Base-by-base conservation (phyloP, 192 early-diverging fungal genomes). In the Coemansia sp. region DNA sequence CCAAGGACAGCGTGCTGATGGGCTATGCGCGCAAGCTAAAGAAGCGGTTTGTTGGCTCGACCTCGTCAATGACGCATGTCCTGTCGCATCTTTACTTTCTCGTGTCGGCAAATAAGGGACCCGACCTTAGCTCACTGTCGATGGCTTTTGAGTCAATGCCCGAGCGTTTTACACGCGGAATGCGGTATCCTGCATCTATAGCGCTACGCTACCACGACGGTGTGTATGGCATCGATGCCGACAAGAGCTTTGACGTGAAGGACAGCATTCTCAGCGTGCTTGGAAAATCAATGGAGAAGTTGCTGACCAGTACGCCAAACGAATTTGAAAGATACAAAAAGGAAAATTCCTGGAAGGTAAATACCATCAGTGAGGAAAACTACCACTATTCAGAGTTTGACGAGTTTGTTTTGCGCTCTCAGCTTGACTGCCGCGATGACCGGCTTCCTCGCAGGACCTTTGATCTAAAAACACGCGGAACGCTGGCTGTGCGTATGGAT, bases 381-480 rank as follows among this genome's bases (percentile, higher is more conserved):
- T 93, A 88, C 72, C 87, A 88, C 47, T 93, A 91, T 69, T 86
- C 84, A 47, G 59, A 89, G 74, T 69, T 87, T 58, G 90, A 85
- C 56, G 84, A 89, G 11, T 90, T 98, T 69, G 65, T 96, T 42
- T 77, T 98, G 56, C 89, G 96, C 45, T 90, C 94, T 21, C 96
- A 98, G 76, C 73, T 98, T 41, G 96, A 98, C 79, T 95, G 94
- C 64, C 76, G 87, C 45, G 87, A 96, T 69, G 74, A 86, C 26
- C 74, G 87, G 26, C 79, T 98, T 18, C 91, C 92, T 15, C 86
- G 87, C 19, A 85, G 85, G 26, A 91, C 91, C 4, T 98, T 98
- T 85, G 96, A 98, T 80, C 75, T 98, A 3, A 98, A 98, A 67
- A 95, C 94, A 1, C 87, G 96, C 16, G 95, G 94, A 0, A 87